Evolutionary conservation across 2,329 filamentous ascomycete genomes (phyloP).

Genomic region (Penicillium rolfsii): DNA sequence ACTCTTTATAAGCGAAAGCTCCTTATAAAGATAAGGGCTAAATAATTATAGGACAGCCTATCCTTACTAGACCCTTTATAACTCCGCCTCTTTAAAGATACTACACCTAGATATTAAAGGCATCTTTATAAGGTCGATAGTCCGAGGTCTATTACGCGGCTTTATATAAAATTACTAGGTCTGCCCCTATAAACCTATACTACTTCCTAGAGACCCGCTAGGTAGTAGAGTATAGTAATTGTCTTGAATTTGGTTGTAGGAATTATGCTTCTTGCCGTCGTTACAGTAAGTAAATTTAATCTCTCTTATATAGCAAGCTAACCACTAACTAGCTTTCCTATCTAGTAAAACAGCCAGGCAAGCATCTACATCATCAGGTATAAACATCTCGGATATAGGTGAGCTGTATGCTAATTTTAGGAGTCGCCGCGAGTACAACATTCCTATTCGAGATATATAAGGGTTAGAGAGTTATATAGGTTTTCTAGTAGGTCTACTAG

Average conservation of each 20-base stretch:
- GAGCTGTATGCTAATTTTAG: background rate
- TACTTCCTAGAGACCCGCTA: background rate
- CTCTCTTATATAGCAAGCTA: constrained; percentile 2
- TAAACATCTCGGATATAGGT: background rate
- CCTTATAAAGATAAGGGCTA: background rate
- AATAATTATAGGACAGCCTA: background rate
- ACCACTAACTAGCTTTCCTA: constrained; percentile 1
- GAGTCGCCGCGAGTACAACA: background rate
- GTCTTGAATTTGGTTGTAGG: constrained; percentile 3
- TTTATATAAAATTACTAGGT: constrained; percentile 1
- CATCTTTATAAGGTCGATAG: constrained; percentile 1
- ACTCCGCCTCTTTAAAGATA: constrained; percentile 4
- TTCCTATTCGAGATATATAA: constrained; percentile 1
- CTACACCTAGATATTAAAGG: constrained; percentile 1
- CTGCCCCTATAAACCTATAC: background rate
- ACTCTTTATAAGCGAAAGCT: constrained; percentile 2
- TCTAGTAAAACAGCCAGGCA: constrained; percentile 1
- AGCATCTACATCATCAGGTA: constrained; percentile 2
- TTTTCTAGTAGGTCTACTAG: constrained; percentile 1
- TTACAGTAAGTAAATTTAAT: background rate
- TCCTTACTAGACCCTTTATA: constrained; percentile 1
- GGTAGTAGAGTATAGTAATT: background rate
- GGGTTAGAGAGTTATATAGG: background rate
- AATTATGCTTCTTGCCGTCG: constrained; percentile 2
- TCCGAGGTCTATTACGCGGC: constrained; percentile 1